Percentiles rank a stretch among this genome's conserved stretches.
These are phyloP conservation scores for Cadophora malorum DNA, from an alignment of 2,329 filamentous ascomycete species.

Conservation along the genomic window DNA sequence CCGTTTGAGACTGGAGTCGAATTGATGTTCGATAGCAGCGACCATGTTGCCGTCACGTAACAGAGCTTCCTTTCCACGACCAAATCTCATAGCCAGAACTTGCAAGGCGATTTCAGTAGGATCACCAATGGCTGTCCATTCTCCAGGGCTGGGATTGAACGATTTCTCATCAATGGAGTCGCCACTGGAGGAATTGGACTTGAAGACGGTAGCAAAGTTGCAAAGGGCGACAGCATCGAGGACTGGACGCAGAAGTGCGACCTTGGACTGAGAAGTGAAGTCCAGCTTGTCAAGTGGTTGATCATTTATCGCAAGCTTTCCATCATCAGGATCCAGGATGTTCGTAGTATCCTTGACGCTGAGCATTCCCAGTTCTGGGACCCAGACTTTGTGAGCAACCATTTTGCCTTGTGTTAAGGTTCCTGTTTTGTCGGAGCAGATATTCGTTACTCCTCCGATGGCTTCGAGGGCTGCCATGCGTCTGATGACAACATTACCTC, in stretches of 20 bases:
- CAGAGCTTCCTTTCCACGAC: slow-evolving; percentile 56
- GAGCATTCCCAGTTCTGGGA: slow-evolving; percentile 60
- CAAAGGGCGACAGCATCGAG: slow-evolving; percentile 63
- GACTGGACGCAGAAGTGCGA: slow-evolving; percentile 45
- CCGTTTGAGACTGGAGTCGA: slow-evolving; percentile 75
- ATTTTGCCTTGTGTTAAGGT: slow-evolving; percentile 62
- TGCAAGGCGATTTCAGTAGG: slow-evolving; percentile 78
- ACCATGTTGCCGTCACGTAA: slow-evolving; percentile 54
- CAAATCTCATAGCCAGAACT: slow-evolving; percentile 74
- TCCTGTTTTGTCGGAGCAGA: slow-evolving; percentile 63
- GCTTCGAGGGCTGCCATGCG: slow-evolving; percentile 71
- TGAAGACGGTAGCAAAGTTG: slow-evolving; percentile 58
- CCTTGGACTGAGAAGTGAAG: slow-evolving; percentile 43
- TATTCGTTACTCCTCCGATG: slow-evolving; percentile 62
- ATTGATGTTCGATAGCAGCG: slow-evolving; percentile 70
- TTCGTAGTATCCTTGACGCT: slow-evolving; percentile 61
- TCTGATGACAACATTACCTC: slow-evolving; percentile 68
- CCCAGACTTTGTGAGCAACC: slow-evolving; percentile 63
- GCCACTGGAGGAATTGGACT: slow-evolving; percentile 22
- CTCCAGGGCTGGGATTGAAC: slow-evolving; percentile 21
- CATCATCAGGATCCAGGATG: slow-evolving; percentile 66
- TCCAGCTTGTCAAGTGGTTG: slow-evolving; percentile 47
- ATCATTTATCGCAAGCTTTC: slow-evolving; percentile 55
- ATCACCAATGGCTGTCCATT: slow-evolving; percentile 67
- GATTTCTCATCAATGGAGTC: slow-evolving; percentile 28